Percentiles rank a stretch among this genome's conserved stretches.
Conservation (phyloP, 2,329 filamentous ascomycete species). For the Diplodia seriata region DNA sequence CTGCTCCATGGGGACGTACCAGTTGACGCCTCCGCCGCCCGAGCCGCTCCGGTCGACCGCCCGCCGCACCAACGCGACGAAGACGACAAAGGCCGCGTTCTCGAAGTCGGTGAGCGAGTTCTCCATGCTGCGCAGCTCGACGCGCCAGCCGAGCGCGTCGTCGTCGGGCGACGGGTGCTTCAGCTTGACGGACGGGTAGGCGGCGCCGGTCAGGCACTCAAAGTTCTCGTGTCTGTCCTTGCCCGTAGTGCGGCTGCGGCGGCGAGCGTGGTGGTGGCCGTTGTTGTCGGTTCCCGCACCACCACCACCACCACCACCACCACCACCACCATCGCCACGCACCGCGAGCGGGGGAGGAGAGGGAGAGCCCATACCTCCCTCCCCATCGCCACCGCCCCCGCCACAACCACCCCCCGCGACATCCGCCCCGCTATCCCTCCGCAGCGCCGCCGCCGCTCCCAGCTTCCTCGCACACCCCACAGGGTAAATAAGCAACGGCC, state of each 20-base stretch:
- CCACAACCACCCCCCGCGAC: not conserved
- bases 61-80: too few relatives aligned
- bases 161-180: not conserved
- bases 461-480: not conserved
- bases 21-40: too few relatives aligned
- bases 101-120: not conserved
- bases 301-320: not conserved
- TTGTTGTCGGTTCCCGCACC: not conserved
- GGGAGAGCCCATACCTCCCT: too few relatives aligned
- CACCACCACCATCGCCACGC: not conserved
- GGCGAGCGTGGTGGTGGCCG: not conserved
- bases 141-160: not conserved
- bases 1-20: too few relatives aligned
- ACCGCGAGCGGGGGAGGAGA: too few relatives aligned
- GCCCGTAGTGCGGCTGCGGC: not conserved
- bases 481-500: not conserved
- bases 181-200: not conserved
- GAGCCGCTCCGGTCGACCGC: too few relatives aligned
- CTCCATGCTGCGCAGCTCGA: slow-evolving; percentile 8
- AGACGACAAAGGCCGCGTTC: not conserved
- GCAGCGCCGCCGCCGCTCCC: not conserved
- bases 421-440: not conserved
- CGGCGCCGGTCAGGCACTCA: not conserved
- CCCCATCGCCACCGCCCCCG: not conserved
- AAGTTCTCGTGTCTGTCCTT: not conserved